These are phyloP conservation scores for Lycium ferocissimum DNA, from an alignment of 257 asterid genomes.

Conservation along the genomic window DNA sequence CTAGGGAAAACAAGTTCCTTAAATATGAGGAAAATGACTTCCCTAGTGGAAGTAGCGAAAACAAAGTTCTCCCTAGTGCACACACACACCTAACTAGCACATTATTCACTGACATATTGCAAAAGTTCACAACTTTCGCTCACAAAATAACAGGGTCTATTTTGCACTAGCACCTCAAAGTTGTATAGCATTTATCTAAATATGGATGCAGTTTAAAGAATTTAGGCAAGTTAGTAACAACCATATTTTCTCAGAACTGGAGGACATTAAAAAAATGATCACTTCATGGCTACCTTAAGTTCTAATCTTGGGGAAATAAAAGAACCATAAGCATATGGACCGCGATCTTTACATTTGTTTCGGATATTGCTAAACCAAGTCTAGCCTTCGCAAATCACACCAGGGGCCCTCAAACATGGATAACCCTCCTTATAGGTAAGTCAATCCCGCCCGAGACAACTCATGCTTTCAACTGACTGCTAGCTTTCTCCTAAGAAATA, in stretches of 20 bases:
- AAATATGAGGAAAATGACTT: no score
- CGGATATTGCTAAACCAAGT: background rate
- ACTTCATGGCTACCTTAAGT: background rate
- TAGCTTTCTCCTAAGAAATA: background rate
- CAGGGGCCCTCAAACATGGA: background rate
- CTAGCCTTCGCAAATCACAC: background rate
- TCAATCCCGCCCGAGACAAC: background rate
- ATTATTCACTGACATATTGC: no score
- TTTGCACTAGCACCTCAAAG: no score
- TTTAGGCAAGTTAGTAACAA: background rate
- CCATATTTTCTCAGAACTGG: background rate
- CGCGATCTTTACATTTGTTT: background rate
- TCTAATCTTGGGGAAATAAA: background rate
- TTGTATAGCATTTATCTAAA: no score
- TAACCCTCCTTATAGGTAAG: no score
- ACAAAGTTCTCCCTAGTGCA: no score
- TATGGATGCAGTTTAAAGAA: background rate
- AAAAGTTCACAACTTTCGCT: no score
- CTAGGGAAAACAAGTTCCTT: no score
- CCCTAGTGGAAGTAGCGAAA: no score
- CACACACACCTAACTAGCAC: no score
- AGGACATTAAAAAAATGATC: background rate
- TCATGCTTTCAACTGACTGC: background rate
- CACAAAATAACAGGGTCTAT: no score
- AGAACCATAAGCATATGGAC: background rate